Conservation (phyloP, 2,329 filamentous ascomycete genomes). For the Talaromyces funiculosus region DNA sequence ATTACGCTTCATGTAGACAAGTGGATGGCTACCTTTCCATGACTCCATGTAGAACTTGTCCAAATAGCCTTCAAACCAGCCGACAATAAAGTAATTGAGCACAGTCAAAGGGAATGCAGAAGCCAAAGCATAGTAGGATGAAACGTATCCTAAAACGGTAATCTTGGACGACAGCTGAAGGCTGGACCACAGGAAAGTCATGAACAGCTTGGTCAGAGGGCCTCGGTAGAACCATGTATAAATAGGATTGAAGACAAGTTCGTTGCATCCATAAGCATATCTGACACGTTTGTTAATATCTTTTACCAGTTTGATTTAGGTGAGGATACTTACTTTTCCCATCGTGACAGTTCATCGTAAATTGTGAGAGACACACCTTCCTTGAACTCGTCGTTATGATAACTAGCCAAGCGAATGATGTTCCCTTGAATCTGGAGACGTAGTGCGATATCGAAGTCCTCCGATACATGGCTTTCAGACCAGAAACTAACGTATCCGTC, state of each 20-base stretch:
- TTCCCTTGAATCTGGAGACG: constrained; percentile 65
- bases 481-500: constrained; percentile 63
- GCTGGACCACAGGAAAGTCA: constrained; percentile 64
- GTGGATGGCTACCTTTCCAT: constrained; percentile 56
- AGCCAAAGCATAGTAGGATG: constrained; percentile 67
- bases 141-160: constrained; percentile 66
- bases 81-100: constrained; percentile 65
- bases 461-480: constrained; percentile 70
- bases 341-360: constrained; percentile 76
- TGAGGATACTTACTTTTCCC: constrained; percentile 65
- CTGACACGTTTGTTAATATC: constrained; percentile 12
- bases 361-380: constrained; percentile 80
- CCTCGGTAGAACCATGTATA: constrained; percentile 66
- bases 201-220: constrained; percentile 74
- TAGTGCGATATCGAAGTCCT: constrained; percentile 71
- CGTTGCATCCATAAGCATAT: constrained; percentile 70
- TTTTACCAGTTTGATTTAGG: neutral
- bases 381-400: constrained; percentile 64
- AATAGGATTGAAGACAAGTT: constrained; percentile 74
- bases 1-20: constrained; percentile 23
- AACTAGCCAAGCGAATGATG: constrained; percentile 62
- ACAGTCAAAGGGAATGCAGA: constrained; percentile 62
- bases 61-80: constrained; percentile 63
- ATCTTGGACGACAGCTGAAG: constrained; percentile 57
- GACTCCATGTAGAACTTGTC: constrained; percentile 64